Evolutionary conservation across 495 filamentous ascomycete genomes (phyloP).

Genomic region (Daldinia grandis): DNA sequence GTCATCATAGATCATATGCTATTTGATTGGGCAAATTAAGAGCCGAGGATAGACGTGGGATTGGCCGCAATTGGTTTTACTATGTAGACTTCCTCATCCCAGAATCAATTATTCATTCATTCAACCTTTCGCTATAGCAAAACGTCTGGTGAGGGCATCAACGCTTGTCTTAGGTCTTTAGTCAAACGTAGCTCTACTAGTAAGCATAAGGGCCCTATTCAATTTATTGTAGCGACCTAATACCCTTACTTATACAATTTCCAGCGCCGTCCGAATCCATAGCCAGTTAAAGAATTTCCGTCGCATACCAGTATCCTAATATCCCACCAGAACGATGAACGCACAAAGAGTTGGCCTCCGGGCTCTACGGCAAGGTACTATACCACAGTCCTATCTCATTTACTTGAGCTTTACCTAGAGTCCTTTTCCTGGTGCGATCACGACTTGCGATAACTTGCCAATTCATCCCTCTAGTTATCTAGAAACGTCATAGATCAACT

Average conservation of each 20-base stretch:
- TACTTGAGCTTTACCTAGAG: neutral
- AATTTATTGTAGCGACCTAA: neutral
- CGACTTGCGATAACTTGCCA: constrained; percentile 2
- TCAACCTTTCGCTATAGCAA: constrained; percentile 23
- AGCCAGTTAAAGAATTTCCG: constrained; percentile 9
- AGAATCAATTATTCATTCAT: constrained; percentile 16
- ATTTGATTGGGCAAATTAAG: constrained; percentile 26
- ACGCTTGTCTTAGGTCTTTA: neutral
- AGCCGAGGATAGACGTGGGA: constrained; percentile 41
- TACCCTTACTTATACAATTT: neutral
- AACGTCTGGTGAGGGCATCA: constrained; percentile 30
- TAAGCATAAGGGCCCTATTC: neutral
- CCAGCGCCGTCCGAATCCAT: constrained; percentile 9
- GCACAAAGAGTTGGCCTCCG: constrained; percentile 72
- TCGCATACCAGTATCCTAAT: constrained; percentile 4
- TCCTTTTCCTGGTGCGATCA: too few relatives aligned
- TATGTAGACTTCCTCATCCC: constrained; percentile 16
- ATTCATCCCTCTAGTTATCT: neutral
- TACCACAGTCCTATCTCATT: constrained; percentile 40
- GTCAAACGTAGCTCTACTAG: neutral
- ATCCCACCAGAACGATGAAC: constrained; percentile 57
- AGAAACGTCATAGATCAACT: neutral
- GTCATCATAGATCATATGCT: constrained; percentile 23
- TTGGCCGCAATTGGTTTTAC: constrained; percentile 23
- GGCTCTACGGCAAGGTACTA: constrained; percentile 72